Evolutionary conservation across 148 eudicot genomes (phyloP).

Genomic region (Heliosperma pusillum): DNA sequence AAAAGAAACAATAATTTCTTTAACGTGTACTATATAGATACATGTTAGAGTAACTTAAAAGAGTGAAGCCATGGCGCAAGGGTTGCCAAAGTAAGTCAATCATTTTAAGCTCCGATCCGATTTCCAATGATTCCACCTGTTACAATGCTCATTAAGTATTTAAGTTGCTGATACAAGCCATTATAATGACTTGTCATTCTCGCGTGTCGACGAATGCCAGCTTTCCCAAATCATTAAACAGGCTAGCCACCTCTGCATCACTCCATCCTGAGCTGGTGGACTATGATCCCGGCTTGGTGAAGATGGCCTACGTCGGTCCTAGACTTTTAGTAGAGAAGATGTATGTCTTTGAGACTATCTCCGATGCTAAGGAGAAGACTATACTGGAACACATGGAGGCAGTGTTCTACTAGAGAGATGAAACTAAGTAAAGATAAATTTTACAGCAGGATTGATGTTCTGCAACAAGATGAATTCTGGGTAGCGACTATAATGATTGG

Average conservation of each 20-base stretch:
- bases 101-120: background rate
- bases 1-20: too few species aligned
- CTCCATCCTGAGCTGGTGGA: too few species aligned
- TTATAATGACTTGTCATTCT: background rate
- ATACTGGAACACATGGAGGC: background rate
- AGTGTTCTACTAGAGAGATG: too few species aligned
- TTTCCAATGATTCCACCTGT: constrained; percentile 6
- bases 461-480: too few species aligned
- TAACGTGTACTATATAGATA: too few species aligned
- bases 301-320: too few species aligned
- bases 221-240: background rate
- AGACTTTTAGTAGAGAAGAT: background rate
- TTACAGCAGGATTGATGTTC: too few species aligned
- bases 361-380: background rate
- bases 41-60: too few species aligned
- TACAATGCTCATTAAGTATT: background rate
- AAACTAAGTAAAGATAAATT: too few species aligned
- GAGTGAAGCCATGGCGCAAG: constrained; percentile 1
- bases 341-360: background rate
- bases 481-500: too few species aligned
- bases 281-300: too few species aligned
- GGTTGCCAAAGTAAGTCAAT: constrained; percentile 2
- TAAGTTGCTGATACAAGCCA: background rate
- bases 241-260: too few species aligned
- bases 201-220: background rate